Base-by-base conservation (phyloP, 768 basidiomycete genomes). In the Cantharellus cinnabarinus region DNA sequence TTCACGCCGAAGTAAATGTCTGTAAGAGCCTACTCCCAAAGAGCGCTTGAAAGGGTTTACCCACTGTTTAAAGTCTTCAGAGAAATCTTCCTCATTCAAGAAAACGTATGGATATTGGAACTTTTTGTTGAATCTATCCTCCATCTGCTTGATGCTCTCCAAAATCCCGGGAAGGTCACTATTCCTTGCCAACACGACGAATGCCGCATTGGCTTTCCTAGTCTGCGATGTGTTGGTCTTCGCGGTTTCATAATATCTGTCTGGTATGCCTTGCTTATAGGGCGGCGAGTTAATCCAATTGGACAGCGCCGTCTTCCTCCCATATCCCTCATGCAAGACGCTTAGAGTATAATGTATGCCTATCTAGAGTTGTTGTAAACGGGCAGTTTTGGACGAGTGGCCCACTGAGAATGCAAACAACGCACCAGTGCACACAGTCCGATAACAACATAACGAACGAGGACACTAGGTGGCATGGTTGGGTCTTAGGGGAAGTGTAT, bases 21-120 rank as follows among this genome's bases (percentile, higher is more conserved):
- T 64, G 10, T 70, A 44, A 61, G 63, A 51, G 59, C 55, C n/a
- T 70, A 61, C 55, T 7, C 10, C 7, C 37, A 2, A 37, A 42
- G 10, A 5, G 51, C 5, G 7, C 7, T 55, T 14, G 42, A 15
- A 44, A 14, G 14, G 37, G 4, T 41, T 42, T 59, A 63, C 74
- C 48, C 59, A 82, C 78, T 71, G 69, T 66, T 82, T 85, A 71
- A 89, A 88, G 42, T 80, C 77, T 3, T 82, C 79, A 2, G 77
- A 76, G 67, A 88, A 89, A 0, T 78, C 77, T 63, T 81, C 80
- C 56, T 91, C 88, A 67, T 91, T 90, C 42, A 93, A 74, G 65
- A 90, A 79, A n/a, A 85, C 79, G 72, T 82, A 90, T 4, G 86
- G 85, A 68, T 90, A 90, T 29, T 77, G 74, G 64, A 79, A 85